Evolutionary conservation across 176 grass and related monocot species (phyloP), one percentile per base, ranked within the genome.

Genomic region (Tuctoria greenei): DNA sequence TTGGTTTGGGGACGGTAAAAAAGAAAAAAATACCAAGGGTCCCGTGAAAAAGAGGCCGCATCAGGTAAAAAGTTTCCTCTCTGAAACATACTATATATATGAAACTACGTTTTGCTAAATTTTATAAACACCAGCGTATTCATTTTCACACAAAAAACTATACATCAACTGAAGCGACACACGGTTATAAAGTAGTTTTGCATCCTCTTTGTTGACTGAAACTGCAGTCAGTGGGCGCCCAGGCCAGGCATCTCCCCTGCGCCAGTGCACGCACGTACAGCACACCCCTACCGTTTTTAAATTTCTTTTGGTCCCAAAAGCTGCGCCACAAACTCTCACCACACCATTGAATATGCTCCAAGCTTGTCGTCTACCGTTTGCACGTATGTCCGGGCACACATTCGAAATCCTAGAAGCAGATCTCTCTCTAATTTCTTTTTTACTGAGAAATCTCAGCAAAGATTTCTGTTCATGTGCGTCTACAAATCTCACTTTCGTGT

Each of bases 401-500:
- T 47, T 47, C 45, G 5, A 54, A 24, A 50, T 14, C 24, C 38
- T 52, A 52, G 50, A 17, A 31, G 49, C 76, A 43, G 64, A 57
- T 49, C 59, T 62, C 71, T 62, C 38, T 51, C n/a, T n/a, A n/a
- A n/a, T n/a, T n/a, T n/a, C n/a, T n/a, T n/a, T n/a, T n/a, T n/a
- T n/a, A n/a, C n/a, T n/a, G n/a, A n/a, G n/a, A n/a, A n/a, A n/a
- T n/a, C n/a, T n/a, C n/a, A n/a, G 31, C 31, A 31, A 31, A 3
- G 31, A 31, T 31, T 31, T 31, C 31, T 31, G 31, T 20, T 56
- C 20, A 45, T 62, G 18, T 41, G 31, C 17, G 56, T 14, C 20
- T 62, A 31, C 79, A 81, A 73, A 73, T 81, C 59, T 64, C 79
- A 73, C 69, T 73, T 59, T 81, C 54, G 31, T 68, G 45, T 40